Evolutionary conservation across 2,329 filamentous ascomycete species (phyloP), one percentile per base, ranked within the genome.

Genomic region (Xylaria sp.): DNA sequence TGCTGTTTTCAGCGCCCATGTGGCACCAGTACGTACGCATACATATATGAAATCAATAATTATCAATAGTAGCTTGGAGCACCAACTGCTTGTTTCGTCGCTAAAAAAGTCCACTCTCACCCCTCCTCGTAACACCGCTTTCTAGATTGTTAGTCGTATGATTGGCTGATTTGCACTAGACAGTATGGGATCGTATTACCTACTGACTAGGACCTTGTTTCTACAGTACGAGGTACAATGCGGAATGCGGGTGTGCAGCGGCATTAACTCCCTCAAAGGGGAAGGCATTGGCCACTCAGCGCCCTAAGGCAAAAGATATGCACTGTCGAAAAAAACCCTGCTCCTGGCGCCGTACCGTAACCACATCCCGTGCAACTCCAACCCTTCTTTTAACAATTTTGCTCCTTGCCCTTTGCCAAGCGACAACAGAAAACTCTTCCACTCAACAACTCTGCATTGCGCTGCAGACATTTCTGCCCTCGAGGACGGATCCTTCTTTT

Each of bases 331-430:
- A 62, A 65, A 62, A 38, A 42, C 15, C 15, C 38, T 40, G 38
- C 38, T 40, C 38, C 53, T 59, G 54, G 60, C 54, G 28, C 28
- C 28, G 28, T 28, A 20, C 42, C 33, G 59, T 33, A 59, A 56
- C 64, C 51, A 66, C 54, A 63, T 36, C 65, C 38, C 49, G 56
- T 61, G 20, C 53, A 67, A 54, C 53, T 56, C 59, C 59, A 49
- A 60, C 40, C 46, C 59, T 59, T 60, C 23, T 57, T 57, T 46
- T 66, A 46, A 31, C 51, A 63, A 53, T 59, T 48, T 66, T 44
- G 13, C 38, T 44, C 59, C 44, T 48, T 63, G 38, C 66, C 59
- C 53, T 48, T 59, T 31, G 36, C 61, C 58, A 44, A 49, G 51
- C 51, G 11, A 66, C 44, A 46, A 28, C 36, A 46, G 36, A 63